phyloP scores from a whole-genome alignment of 192 early-diverging fungal species.

The Cetraspora pellucida region DNA sequence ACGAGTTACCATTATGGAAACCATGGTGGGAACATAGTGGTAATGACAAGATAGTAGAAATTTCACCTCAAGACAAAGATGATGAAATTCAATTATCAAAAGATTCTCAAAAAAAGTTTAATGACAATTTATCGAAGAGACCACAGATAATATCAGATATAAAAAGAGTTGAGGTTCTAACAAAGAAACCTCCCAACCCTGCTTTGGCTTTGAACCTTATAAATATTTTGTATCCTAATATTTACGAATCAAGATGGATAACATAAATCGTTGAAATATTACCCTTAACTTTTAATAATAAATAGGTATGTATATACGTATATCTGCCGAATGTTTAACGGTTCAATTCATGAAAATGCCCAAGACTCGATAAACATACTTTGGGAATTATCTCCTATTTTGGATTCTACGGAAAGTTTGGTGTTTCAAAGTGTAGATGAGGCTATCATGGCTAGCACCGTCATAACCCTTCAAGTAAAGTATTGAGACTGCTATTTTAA shows the following conservation, averaged over 20 bases:
- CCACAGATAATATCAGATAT: conserved; percentile 5
- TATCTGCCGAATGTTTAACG: conserved; percentile 28
- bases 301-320: conserved; percentile 26
- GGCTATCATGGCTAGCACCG: conserved; percentile 17
- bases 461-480: neutral
- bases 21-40: conserved; percentile 22
- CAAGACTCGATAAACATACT: conserved; percentile 10
- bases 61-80: neutral
- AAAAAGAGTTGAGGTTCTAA: conserved; percentile 21
- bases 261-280: neutral
- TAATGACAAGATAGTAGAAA: neutral
- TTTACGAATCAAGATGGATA: no score
- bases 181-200: conserved; percentile 27
- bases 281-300: neutral
- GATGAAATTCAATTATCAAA: no score
- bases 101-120: neutral
- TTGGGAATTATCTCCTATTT: conserved; percentile 27
- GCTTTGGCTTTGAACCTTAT: conserved; percentile 15
- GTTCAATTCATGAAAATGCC: conserved; percentile 10
- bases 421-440: conserved; percentile 25
- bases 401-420: neutral
- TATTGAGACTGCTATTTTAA: neutral
- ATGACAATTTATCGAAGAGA: neutral
- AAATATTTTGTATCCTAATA: conserved; percentile 33
- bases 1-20: conserved; percentile 29